Evolutionary conservation across 2,329 filamentous ascomycete genomes (phyloP).

Genomic region (Colletotrichum salicis): DNA sequence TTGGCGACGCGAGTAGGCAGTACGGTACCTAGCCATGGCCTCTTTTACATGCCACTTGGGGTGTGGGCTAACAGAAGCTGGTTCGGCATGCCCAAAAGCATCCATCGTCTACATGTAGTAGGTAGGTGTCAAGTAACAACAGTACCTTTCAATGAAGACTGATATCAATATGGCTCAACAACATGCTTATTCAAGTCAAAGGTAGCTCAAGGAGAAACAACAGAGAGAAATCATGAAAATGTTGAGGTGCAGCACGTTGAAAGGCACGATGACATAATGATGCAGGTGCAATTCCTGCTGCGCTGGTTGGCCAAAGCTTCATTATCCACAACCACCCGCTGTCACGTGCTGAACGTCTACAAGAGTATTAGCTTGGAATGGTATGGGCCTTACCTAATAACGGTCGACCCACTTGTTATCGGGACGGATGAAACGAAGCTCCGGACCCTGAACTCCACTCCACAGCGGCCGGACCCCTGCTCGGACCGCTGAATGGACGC

Average conservation of each 20-base stretch:
- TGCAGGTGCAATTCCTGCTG: not conserved
- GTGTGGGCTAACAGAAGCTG: not conserved
- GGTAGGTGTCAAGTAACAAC: not conserved
- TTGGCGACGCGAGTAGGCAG: not conserved
- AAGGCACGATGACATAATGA: slow-evolving; percentile 19
- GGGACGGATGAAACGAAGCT: not conserved
- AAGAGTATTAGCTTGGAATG: not conserved
- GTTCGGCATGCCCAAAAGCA: not conserved
- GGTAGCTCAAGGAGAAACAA: not conserved
- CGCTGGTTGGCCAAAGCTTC: not conserved
- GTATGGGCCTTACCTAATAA: too few species aligned
- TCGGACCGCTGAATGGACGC: not conserved
- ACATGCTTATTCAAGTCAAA: not conserved
- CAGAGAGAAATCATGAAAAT: not conserved
- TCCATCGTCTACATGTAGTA: too few species aligned
- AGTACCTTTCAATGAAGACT: not conserved
- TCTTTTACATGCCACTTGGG: not conserved
- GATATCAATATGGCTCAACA: not conserved
- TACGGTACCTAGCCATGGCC: not conserved
- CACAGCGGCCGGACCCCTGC: not conserved
- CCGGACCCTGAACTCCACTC: not conserved
- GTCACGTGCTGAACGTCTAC: not conserved
- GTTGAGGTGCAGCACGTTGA: not conserved
- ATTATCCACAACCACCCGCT: not conserved
- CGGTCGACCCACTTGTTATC: not conserved